A percentile compares a stretch with the other conserved stretches of the same genome.
phyloP scores from a whole-genome alignment of 2,329 filamentous ascomycete genomes.

The Sporothrix variecibatus region DNA sequence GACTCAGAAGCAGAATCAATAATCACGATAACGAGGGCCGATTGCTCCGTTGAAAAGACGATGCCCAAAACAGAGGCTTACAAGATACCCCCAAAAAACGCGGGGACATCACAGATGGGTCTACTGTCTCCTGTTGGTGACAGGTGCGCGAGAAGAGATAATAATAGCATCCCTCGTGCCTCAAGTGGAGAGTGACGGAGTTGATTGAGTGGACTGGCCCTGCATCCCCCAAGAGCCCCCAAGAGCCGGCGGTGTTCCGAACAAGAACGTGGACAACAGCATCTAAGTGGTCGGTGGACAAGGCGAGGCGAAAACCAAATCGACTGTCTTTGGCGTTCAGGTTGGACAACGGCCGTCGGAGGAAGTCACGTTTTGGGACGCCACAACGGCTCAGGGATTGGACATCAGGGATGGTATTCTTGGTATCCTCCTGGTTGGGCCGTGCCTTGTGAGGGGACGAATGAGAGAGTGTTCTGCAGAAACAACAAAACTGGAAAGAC shows the following conservation, averaged over 20 bases:
- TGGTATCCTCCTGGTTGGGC: neutral
- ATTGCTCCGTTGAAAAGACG: neutral
- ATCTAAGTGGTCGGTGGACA: neutral
- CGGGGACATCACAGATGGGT: neutral
- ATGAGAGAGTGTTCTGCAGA: neutral
- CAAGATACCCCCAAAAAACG: neutral
- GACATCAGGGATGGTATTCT: neutral
- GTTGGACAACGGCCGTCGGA: neutral
- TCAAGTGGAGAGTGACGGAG: neutral
- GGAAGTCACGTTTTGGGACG: conserved; percentile 12
- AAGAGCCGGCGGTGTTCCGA: conserved; percentile 2
- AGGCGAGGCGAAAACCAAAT: neutral
- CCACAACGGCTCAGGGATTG: neutral
- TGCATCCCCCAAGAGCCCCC: neutral
- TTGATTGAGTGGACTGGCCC: neutral
- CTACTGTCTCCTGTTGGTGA: neutral
- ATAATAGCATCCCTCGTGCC: conserved; percentile 11
- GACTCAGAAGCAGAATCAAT: neutral
- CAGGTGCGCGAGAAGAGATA: conserved; percentile 2
- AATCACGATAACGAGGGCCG: neutral
- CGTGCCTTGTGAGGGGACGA: neutral
- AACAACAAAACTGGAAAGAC: neutral
- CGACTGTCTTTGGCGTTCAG: neutral
- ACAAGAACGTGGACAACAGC: neutral
- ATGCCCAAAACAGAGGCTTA: neutral